Evolutionary conservation across 202 grass and related monocot species (phyloP).

Genomic region (Digitaria exilis): DNA sequence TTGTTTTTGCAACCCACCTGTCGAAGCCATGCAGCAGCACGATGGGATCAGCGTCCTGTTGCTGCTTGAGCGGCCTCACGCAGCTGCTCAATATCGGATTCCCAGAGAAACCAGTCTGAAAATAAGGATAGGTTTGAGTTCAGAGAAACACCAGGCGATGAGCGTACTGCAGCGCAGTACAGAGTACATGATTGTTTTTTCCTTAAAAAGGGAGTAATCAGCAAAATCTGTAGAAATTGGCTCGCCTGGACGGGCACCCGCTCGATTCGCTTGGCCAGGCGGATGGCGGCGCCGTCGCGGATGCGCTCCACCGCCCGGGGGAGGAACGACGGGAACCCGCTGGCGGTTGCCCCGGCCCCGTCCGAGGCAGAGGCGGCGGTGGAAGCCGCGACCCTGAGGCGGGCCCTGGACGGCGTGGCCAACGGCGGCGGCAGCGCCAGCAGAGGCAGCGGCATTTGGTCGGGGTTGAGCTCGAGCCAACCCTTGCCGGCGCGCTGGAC

Average conservation of each 20-base stretch:
- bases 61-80: slow-evolving; percentile 78
- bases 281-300: slow-evolving; percentile 56
- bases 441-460: slow-evolving; percentile 43
- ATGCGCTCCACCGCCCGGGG: slow-evolving; percentile 72
- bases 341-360: neutral
- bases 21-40: slow-evolving; percentile 95
- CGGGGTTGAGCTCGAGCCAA: no score
- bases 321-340: slow-evolving; percentile 71
- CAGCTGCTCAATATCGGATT: slow-evolving; percentile 84
- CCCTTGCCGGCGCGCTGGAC: neutral
- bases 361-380: slow-evolving; percentile 1
- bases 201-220: neutral
- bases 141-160: neutral
- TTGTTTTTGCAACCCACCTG: slow-evolving; percentile 57
- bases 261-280: slow-evolving; percentile 78
- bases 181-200: neutral
- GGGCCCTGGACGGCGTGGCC: neutral
- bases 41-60: slow-evolving; percentile 50
- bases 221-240: neutral
- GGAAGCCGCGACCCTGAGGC: slow-evolving; percentile 38
- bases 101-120: slow-evolving; percentile 61
- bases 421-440: slow-evolving; percentile 2
- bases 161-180: neutral
- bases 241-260: slow-evolving; percentile 66
- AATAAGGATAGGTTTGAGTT: slow-evolving; percentile 9